Conservation (phyloP, 768 basidiomycete species). For the Myochromella boudieri region DNA sequence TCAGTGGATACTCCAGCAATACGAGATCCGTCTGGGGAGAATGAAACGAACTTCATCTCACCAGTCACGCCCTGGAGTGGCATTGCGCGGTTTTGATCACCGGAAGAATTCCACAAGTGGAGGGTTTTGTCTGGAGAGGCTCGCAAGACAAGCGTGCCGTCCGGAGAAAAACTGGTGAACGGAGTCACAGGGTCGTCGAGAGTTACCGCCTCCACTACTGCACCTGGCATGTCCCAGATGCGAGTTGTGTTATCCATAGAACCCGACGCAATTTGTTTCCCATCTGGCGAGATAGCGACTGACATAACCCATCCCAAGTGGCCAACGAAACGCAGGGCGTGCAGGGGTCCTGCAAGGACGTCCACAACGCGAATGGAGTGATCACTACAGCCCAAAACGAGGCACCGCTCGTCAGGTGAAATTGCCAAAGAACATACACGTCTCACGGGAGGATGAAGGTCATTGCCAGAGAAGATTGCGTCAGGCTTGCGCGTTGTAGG, state of each 20-base stretch:
- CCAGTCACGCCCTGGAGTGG: neutral
- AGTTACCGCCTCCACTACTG: neutral
- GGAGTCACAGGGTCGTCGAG: neutral
- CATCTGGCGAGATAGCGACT: slow-evolving; percentile 22
- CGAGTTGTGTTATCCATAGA: slow-evolving; percentile 23
- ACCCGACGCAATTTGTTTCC: slow-evolving; percentile 21
- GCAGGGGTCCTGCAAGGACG: neutral
- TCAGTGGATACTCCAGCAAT: slow-evolving; percentile 4
- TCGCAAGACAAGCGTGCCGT: neutral
- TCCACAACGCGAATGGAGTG: slow-evolving; percentile 1
- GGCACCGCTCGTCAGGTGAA: neutral
- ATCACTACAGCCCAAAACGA: slow-evolving; percentile 3
- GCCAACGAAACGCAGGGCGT: slow-evolving; percentile 1
- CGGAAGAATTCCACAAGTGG: slow-evolving; percentile 1
- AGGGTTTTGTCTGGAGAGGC: too few relatives aligned
- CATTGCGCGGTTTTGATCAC: neutral
- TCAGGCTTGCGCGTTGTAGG: neutral
- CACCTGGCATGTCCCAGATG: slow-evolving; percentile 22
- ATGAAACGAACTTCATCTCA: neutral
- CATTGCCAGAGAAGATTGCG: neutral
- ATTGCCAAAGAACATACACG: slow-evolving; percentile 1
- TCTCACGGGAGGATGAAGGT: neutral
- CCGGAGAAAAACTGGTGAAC: neutral
- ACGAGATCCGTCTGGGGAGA: slow-evolving; percentile 5
- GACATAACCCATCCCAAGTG: slow-evolving; percentile 13